These are phyloP conservation scores for Cotoneaster glaucophyllus DNA, from an alignment of 306 rosid species.

Conservation along the genomic window DNA sequence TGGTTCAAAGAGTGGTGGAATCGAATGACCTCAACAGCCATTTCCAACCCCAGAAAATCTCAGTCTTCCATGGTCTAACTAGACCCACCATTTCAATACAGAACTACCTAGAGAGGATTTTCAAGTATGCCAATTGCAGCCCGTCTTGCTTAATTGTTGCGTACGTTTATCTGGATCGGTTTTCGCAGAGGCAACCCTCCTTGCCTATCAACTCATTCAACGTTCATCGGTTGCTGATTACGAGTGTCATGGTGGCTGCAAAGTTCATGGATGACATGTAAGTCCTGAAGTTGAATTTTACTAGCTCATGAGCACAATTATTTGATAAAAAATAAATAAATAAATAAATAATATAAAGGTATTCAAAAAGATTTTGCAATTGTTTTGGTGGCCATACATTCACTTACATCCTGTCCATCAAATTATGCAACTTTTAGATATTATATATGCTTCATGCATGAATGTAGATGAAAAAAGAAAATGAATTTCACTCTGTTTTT, in stretches of 20 bases:
- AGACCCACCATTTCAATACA: conserved; percentile 73
- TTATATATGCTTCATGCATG: not conserved
- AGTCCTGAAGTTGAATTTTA: conserved; percentile 19
- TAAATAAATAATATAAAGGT: not conserved
- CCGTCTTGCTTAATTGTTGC: conserved; percentile 85
- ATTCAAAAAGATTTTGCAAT: not conserved
- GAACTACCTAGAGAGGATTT: conserved; percentile 74
- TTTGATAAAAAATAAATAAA: too few species aligned
- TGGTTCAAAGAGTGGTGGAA: conserved; percentile 72
- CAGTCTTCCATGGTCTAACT: conserved; percentile 84
- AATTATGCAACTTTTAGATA: not conserved
- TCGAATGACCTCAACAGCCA: conserved; percentile 56
- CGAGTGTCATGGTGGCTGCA: conserved; percentile 90
- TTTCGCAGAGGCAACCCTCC: conserved; percentile 68
- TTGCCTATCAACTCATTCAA: conserved; percentile 78
- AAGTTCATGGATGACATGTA: conserved; percentile 98
- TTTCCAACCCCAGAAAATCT: conserved; percentile 52
- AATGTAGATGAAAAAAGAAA: not conserved
- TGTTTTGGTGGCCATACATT: not conserved
- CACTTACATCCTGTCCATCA: not conserved
- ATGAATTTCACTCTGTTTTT: not conserved
- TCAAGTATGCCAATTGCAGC: conserved; percentile 94
- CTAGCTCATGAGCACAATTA: not conserved
- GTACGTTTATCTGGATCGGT: conserved; percentile 84
- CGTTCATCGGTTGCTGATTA: conserved; percentile 81